Percentiles rank a stretch among this genome's conserved stretches.
phyloP scores from a whole-genome alignment of 2,329 filamentous ascomycete species.

The Trichoderma gracile region DNA sequence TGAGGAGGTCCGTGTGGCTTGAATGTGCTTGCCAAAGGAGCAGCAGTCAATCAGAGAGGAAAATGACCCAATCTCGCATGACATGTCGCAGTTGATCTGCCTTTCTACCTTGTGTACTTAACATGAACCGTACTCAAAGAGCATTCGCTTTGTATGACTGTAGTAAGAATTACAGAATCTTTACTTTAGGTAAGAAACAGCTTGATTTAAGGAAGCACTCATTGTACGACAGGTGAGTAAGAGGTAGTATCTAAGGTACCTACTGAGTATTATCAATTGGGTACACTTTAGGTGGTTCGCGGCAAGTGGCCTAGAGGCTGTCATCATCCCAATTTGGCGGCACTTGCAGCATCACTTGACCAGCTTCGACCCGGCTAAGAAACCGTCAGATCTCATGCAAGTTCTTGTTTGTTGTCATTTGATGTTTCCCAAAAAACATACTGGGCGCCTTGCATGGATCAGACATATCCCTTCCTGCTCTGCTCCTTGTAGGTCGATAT shows the following conservation, averaged over 20 bases:
- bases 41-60: too few relatives aligned
- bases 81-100: too few relatives aligned
- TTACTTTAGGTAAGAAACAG: too few relatives aligned
- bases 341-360: conserved; percentile 13
- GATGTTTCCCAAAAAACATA: not conserved
- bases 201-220: too few relatives aligned
- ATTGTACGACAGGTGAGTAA: too few relatives aligned
- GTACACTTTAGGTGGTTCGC: not conserved
- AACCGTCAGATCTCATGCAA: not conserved
- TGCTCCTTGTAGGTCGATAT: not conserved
- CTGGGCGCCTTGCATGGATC: not conserved
- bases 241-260: too few relatives aligned
- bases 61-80: too few relatives aligned
- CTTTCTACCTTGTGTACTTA: not conserved
- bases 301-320: too few relatives aligned
- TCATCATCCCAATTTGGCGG: not conserved
- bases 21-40: too few relatives aligned
- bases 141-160: too few relatives aligned
- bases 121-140: not conserved
- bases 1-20: too few relatives aligned
- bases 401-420: not conserved
- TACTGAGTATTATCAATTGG: not conserved
- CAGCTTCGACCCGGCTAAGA: conserved; percentile 2
- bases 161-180: too few relatives aligned
- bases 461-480: not conserved